Percentiles rank a stretch among this genome's conserved stretches.
phyloP scores from a whole-genome alignment of 23 red algal species.

The Chondrus crispus region DNA sequence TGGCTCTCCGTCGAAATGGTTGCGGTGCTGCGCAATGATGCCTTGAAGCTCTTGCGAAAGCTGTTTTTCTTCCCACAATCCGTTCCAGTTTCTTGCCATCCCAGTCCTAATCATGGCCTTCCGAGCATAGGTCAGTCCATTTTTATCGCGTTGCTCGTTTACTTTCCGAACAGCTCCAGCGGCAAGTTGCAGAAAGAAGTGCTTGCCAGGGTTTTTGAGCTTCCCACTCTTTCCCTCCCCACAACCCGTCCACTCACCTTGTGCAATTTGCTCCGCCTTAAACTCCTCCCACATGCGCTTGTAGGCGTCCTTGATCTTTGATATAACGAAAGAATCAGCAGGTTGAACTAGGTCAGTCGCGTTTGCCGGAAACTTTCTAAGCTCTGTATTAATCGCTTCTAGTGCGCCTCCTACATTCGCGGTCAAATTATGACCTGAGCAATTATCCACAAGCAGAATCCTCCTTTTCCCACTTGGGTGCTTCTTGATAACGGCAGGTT shows the following conservation, averaged over 20 bases:
- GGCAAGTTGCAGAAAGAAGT: background rate
- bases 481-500: background rate
- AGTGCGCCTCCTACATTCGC: background rate
- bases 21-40: background rate
- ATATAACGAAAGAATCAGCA: constrained; percentile 10
- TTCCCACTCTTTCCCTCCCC: background rate
- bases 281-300: background rate
- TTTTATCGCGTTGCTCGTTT: background rate
- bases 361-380: background rate
- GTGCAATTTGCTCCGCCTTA: background rate
- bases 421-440: background rate
- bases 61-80: background rate
- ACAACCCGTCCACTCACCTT: background rate
- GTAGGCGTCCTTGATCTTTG: background rate
- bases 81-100: background rate
- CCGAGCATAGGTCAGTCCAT: background rate
- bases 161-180: background rate
- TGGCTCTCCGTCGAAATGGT: background rate
- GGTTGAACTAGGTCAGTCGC: constrained; percentile 2
- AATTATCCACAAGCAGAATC: background rate
- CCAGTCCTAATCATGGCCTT: constrained; percentile 12
- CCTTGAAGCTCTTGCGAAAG: background rate
- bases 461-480: background rate
- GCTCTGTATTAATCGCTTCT: background rate
- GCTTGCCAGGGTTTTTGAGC: constrained; percentile 7